phyloP scores from a whole-genome alignment of 306 rosid genomes.

The Acacia acuminata region DNA sequence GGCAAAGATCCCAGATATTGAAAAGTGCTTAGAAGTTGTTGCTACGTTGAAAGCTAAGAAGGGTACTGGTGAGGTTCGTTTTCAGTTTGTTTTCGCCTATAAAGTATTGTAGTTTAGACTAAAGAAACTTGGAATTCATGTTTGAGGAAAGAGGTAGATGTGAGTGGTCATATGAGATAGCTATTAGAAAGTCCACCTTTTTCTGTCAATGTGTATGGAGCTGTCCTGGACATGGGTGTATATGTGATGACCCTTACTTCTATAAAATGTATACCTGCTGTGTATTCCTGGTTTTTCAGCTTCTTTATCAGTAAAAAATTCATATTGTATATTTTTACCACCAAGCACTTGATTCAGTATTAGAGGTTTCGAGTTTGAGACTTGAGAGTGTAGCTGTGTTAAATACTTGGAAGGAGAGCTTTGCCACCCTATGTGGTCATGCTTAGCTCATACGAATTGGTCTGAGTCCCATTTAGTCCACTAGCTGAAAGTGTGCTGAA shows the following conservation, averaged over 20 bases:
- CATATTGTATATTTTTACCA: not conserved
- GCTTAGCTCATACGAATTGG: not conserved
- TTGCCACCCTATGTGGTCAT: too few species aligned
- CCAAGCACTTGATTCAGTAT: not conserved
- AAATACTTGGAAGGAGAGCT: too few species aligned
- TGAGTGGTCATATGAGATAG: not conserved
- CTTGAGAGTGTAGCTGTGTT: not conserved
- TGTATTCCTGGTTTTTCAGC: not conserved
- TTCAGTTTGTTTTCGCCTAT: conserved; percentile 18
- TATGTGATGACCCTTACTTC: conserved; percentile 8
- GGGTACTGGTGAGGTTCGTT: conserved; percentile 98
- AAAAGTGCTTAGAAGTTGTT: conserved; percentile 89
- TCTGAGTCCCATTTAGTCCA: not conserved
- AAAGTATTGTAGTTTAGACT: conserved; percentile 5
- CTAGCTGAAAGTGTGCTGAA: not conserved
- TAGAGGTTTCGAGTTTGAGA: not conserved
- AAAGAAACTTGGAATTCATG: conserved; percentile 12
- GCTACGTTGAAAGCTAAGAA: conserved; percentile 88
- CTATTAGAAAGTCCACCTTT: conserved; percentile 11
- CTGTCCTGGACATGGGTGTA: not conserved
- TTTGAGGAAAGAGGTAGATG: not conserved
- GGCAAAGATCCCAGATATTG: conserved; percentile 99
- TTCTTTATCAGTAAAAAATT: not conserved
- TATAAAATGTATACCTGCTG: not conserved
- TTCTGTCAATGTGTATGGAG: conserved; percentile 4